These are phyloP conservation scores for Cyclostephanos tholiformis DNA, from an alignment of 108 stramenopile species.

Conservation along the genomic window DNA sequence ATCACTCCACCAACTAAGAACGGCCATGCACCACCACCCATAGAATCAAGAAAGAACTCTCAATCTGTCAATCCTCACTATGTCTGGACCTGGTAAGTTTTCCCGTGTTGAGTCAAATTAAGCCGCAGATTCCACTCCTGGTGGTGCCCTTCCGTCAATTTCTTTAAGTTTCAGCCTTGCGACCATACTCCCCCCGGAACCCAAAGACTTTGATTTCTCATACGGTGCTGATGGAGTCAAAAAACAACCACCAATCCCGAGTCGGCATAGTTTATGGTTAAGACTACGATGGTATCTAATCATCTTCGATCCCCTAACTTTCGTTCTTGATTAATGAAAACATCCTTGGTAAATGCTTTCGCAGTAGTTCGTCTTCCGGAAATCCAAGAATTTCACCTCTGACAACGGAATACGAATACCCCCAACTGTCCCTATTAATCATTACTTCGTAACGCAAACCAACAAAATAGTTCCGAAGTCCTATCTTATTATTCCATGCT, in stretches of 20 bases:
- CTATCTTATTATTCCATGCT: constrained; percentile 97
- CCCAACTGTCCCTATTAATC: constrained; percentile 98
- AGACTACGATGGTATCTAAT: constrained; percentile 99
- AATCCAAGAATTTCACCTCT: constrained; percentile 99
- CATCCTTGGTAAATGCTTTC: constrained; percentile 99
- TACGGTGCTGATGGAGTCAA: constrained; percentile 93
- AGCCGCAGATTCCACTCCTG: constrained; percentile 81
- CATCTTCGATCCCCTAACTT: constrained; percentile 99
- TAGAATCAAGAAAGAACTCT: constrained; percentile 89
- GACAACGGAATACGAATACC: constrained; percentile 98
- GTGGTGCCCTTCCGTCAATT: constrained; percentile 86
- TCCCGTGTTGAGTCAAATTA: constrained; percentile 88
- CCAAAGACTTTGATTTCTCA: constrained; percentile 97
- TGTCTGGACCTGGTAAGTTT: constrained; percentile 84
- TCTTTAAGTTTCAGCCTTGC: constrained; percentile 84
- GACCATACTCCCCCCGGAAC: constrained; percentile 77
- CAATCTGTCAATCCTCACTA: constrained; percentile 88
- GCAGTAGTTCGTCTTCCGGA: constrained; percentile 99
- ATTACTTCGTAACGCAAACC: constrained; percentile 96
- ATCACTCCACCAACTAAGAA: constrained; percentile 91
- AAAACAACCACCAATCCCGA: constrained; percentile 91
- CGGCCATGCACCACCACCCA: constrained; percentile 83
- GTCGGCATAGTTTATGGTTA: constrained; percentile 99
- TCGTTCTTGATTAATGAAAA: constrained; percentile 99
- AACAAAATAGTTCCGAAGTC: constrained; percentile 98